Evolutionary conservation across 192 early-diverging fungal species (phyloP), one percentile per base, ranked within the genome.

Genomic region (Mortierella antarctica): DNA sequence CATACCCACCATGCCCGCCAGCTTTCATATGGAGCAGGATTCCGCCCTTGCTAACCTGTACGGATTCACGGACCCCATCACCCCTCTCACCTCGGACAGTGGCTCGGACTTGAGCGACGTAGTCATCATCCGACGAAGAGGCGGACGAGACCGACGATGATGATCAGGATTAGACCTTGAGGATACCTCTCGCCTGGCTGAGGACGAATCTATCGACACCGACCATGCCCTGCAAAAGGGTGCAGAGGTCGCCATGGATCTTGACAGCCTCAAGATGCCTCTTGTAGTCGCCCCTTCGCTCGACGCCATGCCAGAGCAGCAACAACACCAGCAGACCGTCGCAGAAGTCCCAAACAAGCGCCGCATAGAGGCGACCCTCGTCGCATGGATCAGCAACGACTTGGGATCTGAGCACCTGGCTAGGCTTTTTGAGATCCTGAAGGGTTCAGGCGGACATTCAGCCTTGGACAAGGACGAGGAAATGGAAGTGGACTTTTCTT

Each of bases 291-390:
- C 52, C 3, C 20, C 51, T 20, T 14, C 23, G 7, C 15, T n/a
- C 39, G 15, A 17, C 10, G 13, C 23, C 39, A 23, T 47, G 9
- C n/a, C 40, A 50, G 23, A 42, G 13, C 55, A 23, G 13, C 3
- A 10, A 14, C 73, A 56, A 9, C 62, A 41, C 23, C 58, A 23
- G n/a, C 60, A 23, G 31, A 21, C 62, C 7, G 39, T n/a, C 4
- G n/a, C 10, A 7, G 76, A 64, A n/a, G 64, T 67, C n/a, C 77
- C 70, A 14, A 71, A 80, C 70, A 80, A 80, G 42, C 70, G 77
- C 31, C 59, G 68, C 47, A 80, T 80, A 70, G 70, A 72, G 42
- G 70, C 72, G 53, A 59, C 55, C 12, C 64, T 80, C 4, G 77
- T 72, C 17, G 65, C 57, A 11, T 70, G 77, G 3, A 80, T 80